These are phyloP conservation scores for Ascodesmis nigricans DNA, from an alignment of 495 filamentous ascomycete genomes.

Conservation along the genomic window DNA sequence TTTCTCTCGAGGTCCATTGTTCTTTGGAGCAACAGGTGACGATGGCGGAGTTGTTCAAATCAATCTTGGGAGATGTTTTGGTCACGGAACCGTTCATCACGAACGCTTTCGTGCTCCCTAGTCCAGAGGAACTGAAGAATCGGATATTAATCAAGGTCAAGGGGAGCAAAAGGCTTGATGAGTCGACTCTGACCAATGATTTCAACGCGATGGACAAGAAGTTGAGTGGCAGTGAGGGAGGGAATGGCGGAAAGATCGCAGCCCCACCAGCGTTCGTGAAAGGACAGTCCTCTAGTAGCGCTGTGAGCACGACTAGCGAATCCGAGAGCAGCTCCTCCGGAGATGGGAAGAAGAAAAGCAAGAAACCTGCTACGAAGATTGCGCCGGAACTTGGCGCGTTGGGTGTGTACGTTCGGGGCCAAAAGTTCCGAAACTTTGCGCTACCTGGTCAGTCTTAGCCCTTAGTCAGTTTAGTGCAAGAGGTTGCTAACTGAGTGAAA, in stretches of 20 bases:
- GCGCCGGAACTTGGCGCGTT: conserved; percentile 60
- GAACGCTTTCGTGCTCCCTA: conserved; percentile 44
- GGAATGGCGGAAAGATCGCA: neutral
- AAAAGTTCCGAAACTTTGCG: conserved; percentile 40
- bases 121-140: conserved; percentile 62
- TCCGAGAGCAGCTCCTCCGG: conserved; percentile 28
- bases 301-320: conserved; percentile 34
- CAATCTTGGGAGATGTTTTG: conserved; percentile 55
- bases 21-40: conserved; percentile 53
- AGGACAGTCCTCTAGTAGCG: conserved; percentile 25
- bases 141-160: conserved; percentile 91
- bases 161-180: conserved; percentile 14
- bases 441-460: conserved; percentile 15
- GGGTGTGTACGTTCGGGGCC: conserved; percentile 69
- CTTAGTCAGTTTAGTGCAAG: too few relatives aligned
- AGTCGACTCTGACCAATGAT: conserved; percentile 10
- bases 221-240: too few relatives aligned
- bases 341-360: conserved; percentile 41
- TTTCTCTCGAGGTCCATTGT: conserved; percentile 94
- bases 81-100: conserved; percentile 49
- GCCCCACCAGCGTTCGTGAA: neutral
- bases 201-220: conserved; percentile 13
- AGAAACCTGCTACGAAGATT: conserved; percentile 85
- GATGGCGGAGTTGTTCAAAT: conserved; percentile 82
- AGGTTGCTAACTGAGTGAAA: conserved; percentile 4